Percentiles rank a stretch among this genome's conserved stretches.
phyloP scores from a whole-genome alignment of 2,329 filamentous ascomycete genomes.

The Alternaria burnsii region DNA sequence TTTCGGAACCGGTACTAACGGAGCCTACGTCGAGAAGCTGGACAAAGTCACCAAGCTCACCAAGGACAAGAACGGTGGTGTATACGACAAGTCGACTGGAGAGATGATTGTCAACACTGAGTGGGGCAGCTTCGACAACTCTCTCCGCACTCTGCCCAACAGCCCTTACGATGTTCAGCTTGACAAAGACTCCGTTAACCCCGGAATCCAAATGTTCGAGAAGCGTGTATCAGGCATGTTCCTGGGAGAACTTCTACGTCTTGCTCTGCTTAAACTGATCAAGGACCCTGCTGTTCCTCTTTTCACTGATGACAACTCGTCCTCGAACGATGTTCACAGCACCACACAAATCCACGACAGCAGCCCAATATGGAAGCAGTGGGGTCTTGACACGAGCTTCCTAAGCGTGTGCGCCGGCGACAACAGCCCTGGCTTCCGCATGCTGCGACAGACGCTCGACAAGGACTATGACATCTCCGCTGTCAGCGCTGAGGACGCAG shows the following conservation, averaged over 20 bases:
- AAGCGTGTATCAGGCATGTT: slow-evolving; percentile 99
- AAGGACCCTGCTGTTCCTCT: slow-evolving; percentile 72
- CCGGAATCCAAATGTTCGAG: slow-evolving; percentile 97
- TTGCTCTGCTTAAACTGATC: slow-evolving; percentile 76
- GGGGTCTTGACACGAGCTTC: slow-evolving; percentile 91
- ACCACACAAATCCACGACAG: slow-evolving; percentile 70
- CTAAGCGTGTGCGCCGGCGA: slow-evolving; percentile 88
- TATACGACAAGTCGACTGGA: slow-evolving; percentile 81
- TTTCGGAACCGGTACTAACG: slow-evolving; percentile 97
- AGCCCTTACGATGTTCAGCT: slow-evolving; percentile 83
- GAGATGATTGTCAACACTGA: slow-evolving; percentile 99
- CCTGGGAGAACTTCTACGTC: slow-evolving; percentile 88
- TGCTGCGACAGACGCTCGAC: slow-evolving; percentile 80
- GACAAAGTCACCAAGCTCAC: slow-evolving; percentile 81
- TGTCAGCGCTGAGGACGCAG: slow-evolving; percentile 81
- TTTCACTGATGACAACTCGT: slow-evolving; percentile 79
- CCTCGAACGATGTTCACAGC: slow-evolving; percentile 71
- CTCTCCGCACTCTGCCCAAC: slow-evolving; percentile 84
- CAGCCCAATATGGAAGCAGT: slow-evolving; percentile 73
- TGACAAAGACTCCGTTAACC: slow-evolving; percentile 84
- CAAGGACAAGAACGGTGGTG: slow-evolving; percentile 53
- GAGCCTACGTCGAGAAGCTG: slow-evolving; percentile 94
- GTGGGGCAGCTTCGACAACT: slow-evolving; percentile 98
- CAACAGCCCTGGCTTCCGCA: slow-evolving; percentile 73
- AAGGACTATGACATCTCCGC: slow-evolving; percentile 78